Evolutionary conservation across 139 green algal genomes (phyloP), one percentile per base, ranked within the genome.

Genomic region (Parachlorella kessleri): DNA sequence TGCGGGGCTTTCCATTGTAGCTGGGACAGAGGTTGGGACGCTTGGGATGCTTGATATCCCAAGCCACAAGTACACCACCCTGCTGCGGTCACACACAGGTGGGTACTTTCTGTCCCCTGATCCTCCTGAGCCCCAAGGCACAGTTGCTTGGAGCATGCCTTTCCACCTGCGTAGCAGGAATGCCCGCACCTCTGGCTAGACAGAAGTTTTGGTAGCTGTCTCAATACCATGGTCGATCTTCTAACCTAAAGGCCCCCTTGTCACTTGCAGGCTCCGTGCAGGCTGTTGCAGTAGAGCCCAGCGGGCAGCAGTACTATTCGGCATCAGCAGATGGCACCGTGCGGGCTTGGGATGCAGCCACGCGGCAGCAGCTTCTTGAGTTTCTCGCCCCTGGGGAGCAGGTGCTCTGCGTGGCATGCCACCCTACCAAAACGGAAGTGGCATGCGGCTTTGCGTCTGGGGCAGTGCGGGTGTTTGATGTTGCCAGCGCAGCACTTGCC

Each of bases 61-160:
- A 35, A 87, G 76, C n/a, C 88, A 92, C 65, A 42, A 72, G 6
- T 95, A 96, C 80, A 48, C 68, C 35, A 93, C 89, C 0, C 84
- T 95, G 53, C 72, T 97, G 77, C 76, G 93, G 40, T 93, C 87
- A 2, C 93, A 97, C 78, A 90, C 77, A 0, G 91, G n/a, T n/a
- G n/a, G n/a, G n/a, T n/a, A n/a, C n/a, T n/a, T n/a, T n/a, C n/a
- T n/a, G n/a, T n/a, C n/a, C n/a, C n/a, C n/a, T n/a, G n/a, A n/a
- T n/a, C n/a, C n/a, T n/a, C n/a, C n/a, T n/a, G n/a, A n/a, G n/a
- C n/a, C n/a, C n/a, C n/a, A n/a, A n/a, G n/a, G n/a, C n/a, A n/a
- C n/a, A n/a, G n/a, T n/a, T n/a, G n/a, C n/a, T n/a, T n/a, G n/a
- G n/a, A n/a, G n/a, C n/a, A n/a, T n/a, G n/a, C n/a, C n/a, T n/a